Evolutionary conservation across 768 basidiomycete species (phyloP), one percentile per base, ranked within the genome.

Genomic region (Clavulina sp.): DNA sequence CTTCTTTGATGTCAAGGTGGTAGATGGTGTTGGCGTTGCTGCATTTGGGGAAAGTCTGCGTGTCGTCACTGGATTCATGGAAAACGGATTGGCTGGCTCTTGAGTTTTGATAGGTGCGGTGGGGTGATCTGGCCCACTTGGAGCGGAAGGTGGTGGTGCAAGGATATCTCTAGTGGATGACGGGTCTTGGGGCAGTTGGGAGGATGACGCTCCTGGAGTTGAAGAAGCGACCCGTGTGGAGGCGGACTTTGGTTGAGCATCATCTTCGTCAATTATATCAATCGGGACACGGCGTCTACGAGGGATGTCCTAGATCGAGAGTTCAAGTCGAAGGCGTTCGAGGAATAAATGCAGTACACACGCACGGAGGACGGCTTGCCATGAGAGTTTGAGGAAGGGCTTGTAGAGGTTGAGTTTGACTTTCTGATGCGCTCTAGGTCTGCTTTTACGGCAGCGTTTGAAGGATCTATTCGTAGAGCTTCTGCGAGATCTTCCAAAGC

Each of bases 401-500:
- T n/a, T n/a, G n/a, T n/a, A n/a, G n/a, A n/a, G n/a, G n/a, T n/a
- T n/a, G n/a, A n/a, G n/a, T n/a, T n/a, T n/a, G n/a, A n/a, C n/a
- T n/a, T n/a, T n/a, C n/a, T n/a, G n/a, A n/a, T n/a, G n/a, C n/a
- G n/a, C 5, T 62, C 63, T 44, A 86, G 63, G 62, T 89, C 86
- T 18, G 72, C 67, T 60, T 73, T 75, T 0, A 82, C 74, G 3
- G 77, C 66, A 4, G 65, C 65, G 58, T 89, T 87, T 0, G 67
- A 56, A 2, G 84, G 77, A 52, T 89, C 86, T 0, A 81, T 59
- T 34, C 65, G 65, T 21, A 80, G 63, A 1, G 78, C 76, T 13
- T 69, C 66, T 30, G 68, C 61, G 28, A 89, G 68, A 60, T 89
- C 88, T 89, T 52, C 23, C 36, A 40, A 36, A 30, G 38, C 16